Base-by-base conservation (phyloP, 2,329 filamentous ascomycete genomes). In the Xylaria hypoxylon region DNA sequence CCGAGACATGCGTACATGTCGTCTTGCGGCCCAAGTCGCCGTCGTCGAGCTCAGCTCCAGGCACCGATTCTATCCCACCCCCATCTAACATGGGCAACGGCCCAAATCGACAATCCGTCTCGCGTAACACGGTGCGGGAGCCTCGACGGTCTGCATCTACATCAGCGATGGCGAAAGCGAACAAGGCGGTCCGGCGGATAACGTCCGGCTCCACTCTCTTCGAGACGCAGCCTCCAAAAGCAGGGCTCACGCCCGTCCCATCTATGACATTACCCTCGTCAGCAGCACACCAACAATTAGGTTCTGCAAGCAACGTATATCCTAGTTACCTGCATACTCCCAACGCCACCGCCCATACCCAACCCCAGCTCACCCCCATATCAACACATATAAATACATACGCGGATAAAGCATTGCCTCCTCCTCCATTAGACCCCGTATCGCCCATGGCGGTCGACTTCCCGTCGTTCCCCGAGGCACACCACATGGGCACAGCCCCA, bases 1-100 rank as follows among this genome's bases (percentile, higher is more conserved):
- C 88, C 3, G 89, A 68, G 75, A 78, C 44, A 55, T 80, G 71
- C 69, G 79, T 72, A 17, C 76, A 77, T 52, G 71, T 78, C 53
- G 70, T 77, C n/a, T 67, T 77, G 52, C 73, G 74, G 31, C 76
- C 76, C 31, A 74, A 73, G 61, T 73, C 73, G 33, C 58, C 64
- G 22, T 58, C 72, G 8, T 53, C 67, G 17, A 68, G 62, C 31
- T 67, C 70, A 6, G 59, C 53, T 10, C 17, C 38, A 2, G 33
- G 33, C 22, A 38, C 55, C 38, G 59, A 67, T 10, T 62, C 61
- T 13, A 51, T 69, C 5, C 24, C 59, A 8, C 19, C 65, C 1
- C 31, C 62, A 33, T 56, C 67, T 5, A 33, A 28, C 17, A 58
- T 56, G 8, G 45, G n/a, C 50, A 67, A 40, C 8, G 42, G 58